Evolutionary conservation across 2,329 filamentous ascomycete genomes (phyloP), one percentile per base, ranked within the genome.

Genomic region (Cytospora leucostoma): DNA sequence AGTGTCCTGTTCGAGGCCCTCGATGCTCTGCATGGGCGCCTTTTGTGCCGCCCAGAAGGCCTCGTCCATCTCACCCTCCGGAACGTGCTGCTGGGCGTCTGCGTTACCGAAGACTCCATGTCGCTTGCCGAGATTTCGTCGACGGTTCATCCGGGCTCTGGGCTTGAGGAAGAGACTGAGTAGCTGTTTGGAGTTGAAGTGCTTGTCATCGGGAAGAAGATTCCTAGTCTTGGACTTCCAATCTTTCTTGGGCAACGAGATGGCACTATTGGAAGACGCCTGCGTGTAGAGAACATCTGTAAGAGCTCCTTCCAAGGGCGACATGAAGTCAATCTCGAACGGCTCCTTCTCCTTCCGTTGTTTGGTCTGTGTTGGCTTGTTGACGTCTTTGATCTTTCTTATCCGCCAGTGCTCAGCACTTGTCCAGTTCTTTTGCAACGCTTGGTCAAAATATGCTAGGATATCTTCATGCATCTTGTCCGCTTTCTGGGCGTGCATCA

Each of bases 341-440:
- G 91, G 90, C 73, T 97, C 94, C 76, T 97, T 99, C 75, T 98
- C 95, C 76, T 97, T 98, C 67, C 93, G 86, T 70, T 88, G 86
- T 67, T 84, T 88, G 71, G 75, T 84, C 70, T 70, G 79, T 15
- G 84, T 80, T 8, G 86, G 82, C 75, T 93, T 93, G 70, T 81
- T 84, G 71, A 82, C 78, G 67, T 89, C 87, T 72, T 98, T 98
- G 75, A 99, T 95, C 72, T 93, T 92, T 67, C 91, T 86, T 73
- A 99, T 98, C 69, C 94, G 89, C 95, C 95, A 99, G 76, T 99
- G 95, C 74, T 98, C 95, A n/a, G 95, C 94, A 56, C 93, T 96
- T 7, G 90, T 89, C 94, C 95, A 99, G 72, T 97, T 97, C 83
- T 97, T 98, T 74, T 95, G 92, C 51, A 98, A 79, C 2, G 94